Base-by-base conservation (phyloP, 257 asterid genomes). In the Coffea eugenioides region DNA sequence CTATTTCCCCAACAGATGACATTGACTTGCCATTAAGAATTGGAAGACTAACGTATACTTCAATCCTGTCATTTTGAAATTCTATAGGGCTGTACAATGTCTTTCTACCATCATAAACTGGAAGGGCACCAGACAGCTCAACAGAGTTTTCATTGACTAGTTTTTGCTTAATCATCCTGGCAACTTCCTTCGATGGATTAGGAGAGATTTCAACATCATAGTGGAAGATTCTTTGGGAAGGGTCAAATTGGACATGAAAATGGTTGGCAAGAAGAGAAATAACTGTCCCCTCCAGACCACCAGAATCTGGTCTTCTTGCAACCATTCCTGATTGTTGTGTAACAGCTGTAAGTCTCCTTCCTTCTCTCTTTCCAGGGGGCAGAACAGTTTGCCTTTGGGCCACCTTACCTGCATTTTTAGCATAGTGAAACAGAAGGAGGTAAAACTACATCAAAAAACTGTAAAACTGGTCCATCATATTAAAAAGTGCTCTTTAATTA, bases 301-400 rank as follows among this genome's bases (percentile, higher is more conserved):
- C 99, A 67, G 89, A 87, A 72, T 95, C 99, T 23, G 99, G 99
- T 76, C 99, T 93, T 84, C 84, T 92, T 76, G 97, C 97, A 81
- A 95, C 88, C 84, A 86, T 71, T 59, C 86, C 62, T 71, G 91
- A 23, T 54, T 79, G 82, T 71, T 81, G 80, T 57, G 84, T 78
- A 27, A 85, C 78, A 18, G 85, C 85, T 57, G 52, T 69, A 48
- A 27, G 21, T 71, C 79, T 84, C 85, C 90, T 82, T 75, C 84
- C 89, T 81, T 80, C 84, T 49, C 74, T 83, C 82, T 87, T 84
- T 7, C 64, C 81, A 52, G 69, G 71, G 51, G 84, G 82, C 54
- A 49, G 41, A 48, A 73, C 64, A 72, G 39, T 81, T 77, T 83
- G 87, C 49, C 45, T 73, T 23, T 71, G 83, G 34, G 49, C 45